Conservation (phyloP, 163 green algal genomes). For the Volvox carteri region DNA sequence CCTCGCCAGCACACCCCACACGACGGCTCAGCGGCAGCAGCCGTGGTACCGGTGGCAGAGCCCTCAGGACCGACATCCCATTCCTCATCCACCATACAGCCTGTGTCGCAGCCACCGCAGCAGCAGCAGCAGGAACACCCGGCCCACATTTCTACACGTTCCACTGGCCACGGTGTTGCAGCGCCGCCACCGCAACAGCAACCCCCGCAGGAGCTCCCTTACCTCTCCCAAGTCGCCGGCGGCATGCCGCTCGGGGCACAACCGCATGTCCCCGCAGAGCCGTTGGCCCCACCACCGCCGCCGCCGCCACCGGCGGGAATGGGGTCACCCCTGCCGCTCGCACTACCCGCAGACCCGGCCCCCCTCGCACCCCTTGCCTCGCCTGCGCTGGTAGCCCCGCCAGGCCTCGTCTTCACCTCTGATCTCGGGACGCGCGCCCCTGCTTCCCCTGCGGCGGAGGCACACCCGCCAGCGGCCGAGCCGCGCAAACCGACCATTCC, state of each 20-base stretch:
- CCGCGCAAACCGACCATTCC: constrained; percentile 37
- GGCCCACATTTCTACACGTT: neutral
- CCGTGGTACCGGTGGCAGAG: neutral
- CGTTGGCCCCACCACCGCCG: neutral
- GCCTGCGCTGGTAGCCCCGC: neutral
- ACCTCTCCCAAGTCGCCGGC: too few species aligned
- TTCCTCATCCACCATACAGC: neutral
- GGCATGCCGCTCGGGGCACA: too few species aligned
- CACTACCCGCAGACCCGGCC: neutral
- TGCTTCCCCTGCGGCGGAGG: neutral
- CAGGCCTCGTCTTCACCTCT: constrained; percentile 23
- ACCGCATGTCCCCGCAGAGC: too few species aligned
- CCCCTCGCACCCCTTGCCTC: neutral
- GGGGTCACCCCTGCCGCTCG: too few species aligned
- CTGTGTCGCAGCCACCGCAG: neutral
- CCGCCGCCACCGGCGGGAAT: neutral
- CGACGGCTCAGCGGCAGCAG: neutral
- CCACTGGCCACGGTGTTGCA: neutral
- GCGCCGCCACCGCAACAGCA: neutral
- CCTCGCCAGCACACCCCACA: neutral
- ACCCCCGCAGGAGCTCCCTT: neutral
- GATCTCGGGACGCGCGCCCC: neutral
- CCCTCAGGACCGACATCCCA: neutral
- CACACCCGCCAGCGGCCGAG: neutral
- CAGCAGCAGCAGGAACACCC: constrained; percentile 13